Evolutionary conservation across 805 yeast genomes (phyloP), one percentile per base, ranked within the genome.

Genomic region (Metschnikowia corniflorae): DNA sequence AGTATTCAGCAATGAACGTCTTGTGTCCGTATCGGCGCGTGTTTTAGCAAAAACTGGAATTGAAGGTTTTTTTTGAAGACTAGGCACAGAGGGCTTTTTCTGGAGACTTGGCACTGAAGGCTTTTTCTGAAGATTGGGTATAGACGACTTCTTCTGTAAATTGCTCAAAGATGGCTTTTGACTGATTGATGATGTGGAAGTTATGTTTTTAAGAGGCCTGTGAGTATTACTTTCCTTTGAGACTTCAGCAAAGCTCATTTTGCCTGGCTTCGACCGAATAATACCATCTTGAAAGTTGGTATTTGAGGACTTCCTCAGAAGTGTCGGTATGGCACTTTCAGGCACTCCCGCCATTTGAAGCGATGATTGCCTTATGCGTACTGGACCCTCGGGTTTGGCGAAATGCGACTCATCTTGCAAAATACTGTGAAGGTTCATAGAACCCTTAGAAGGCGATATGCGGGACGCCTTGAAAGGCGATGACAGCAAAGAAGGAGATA

Each of bases 381-480:
- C 44, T 2, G 62, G 56, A 15, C 40, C 43, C 7, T 42, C 43
- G 6, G 63, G 65, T 33, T 55, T 58, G 22, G 47, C 46, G 33
- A 57, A 54, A 10, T 8, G n/a, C 20, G 32, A 33, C 32, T 50
- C 50, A 22, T 47, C 55, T 33, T 46, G 53, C 28, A 67, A 44
- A 18, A 65, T 39, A 27, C 49, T 50, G 40, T 63, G 58, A 37
- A 68, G 55, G 39, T 67, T 61, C 58, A 57, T 57, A 5, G 65
- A 61, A 28, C 63, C 61, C 39, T 61, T 66, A 6, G 71, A 66
- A 1, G 73, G 73, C 1, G 70, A 64, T 5, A 68, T 67, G 24
- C 44, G 33, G 5, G 42, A 25, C 14, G 41, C 26, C 15, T 36
- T 41, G 25, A 43, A 29, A 2, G 52, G 50, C n/a, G 50, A 46